phyloP scores from a whole-genome alignment of 2,329 filamentous ascomycete species.

The Sordariomycetes sp. region DNA sequence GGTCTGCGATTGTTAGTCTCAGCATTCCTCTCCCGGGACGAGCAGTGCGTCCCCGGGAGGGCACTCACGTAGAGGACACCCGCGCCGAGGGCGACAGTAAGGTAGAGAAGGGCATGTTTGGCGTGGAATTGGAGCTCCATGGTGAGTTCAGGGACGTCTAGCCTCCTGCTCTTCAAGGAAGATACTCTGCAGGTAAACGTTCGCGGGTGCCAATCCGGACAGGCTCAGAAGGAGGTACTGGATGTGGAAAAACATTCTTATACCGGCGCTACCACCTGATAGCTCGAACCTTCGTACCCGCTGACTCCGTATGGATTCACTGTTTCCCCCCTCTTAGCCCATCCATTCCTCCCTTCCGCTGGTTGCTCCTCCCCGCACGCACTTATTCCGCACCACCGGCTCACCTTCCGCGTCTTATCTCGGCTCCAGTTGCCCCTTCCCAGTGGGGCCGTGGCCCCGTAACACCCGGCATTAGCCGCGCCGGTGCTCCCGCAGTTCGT shows the following conservation, averaged over 20 bases:
- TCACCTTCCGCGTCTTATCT: background rate
- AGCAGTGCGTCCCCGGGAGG: background rate
- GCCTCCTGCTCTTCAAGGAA: background rate
- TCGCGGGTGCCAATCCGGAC: background rate
- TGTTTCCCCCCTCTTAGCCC: background rate
- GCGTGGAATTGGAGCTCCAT: background rate
- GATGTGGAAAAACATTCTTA: background rate
- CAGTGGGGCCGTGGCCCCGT: background rate
- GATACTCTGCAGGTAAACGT: background rate
- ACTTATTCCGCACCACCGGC: background rate
- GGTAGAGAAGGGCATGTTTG: background rate
- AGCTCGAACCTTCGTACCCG: background rate
- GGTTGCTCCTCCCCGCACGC: background rate
- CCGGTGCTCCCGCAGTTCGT: background rate
- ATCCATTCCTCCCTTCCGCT: background rate
- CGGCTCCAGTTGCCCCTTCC: background rate
- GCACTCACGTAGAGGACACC: background rate
- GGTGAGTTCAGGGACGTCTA: background rate
- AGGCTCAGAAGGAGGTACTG: background rate
- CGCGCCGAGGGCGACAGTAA: background rate
- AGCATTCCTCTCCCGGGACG: background rate
- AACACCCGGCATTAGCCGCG: background rate
- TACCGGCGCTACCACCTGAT: background rate
- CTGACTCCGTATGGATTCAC: background rate
- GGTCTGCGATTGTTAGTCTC: conserved; percentile 16